Base-by-base conservation (phyloP, 2,329 filamentous ascomycete species). In the Ceratocystis smalleyi region DNA sequence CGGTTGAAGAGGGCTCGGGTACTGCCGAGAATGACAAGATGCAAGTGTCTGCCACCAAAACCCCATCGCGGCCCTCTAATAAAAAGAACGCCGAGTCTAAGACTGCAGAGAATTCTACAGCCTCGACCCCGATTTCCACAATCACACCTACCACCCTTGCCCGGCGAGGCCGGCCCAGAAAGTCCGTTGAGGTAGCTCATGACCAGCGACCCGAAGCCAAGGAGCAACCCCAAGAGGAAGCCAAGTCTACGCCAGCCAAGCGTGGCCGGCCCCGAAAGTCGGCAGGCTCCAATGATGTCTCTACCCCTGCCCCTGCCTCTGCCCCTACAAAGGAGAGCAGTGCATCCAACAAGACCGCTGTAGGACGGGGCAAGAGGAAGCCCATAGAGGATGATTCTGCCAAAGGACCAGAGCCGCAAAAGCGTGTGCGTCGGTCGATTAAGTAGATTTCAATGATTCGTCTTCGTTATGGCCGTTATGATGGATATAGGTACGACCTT, bases 111-210 rank as follows among this genome's bases (percentile, higher is more conserved):
- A 70, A 73, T 15, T 40, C 35, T 40, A 40, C 10, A 15, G 10
- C 10, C 35, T 40, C 35, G 8, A 40, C 35, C 12, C 35, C 35
- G 12, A 40, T 40, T 15, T 40, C 35, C 35, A 40, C 35, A 40
- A 40, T 10, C 35, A 40, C 19, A 71, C 73, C 8, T 12, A 69
- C 74, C 65, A 70, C 72, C 5, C 69, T 72, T 63, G 68, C 73
- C 27, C 75, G 73, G 68, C 57, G 62, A 59, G 62, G 62, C 19
- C 54, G 62, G 35, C 62, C 62, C 24, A 75, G 73, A 69, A 71
- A 72, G 59, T 62, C 54, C 12, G 61, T 55, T 2, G 61, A 66
- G 55, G n/a, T 19, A 8, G 43, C 68, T 51, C 70, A 72, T 67
- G 59, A 69, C 3, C 68, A 70, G 61, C 61, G 67, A n/a, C 30